Base-by-base conservation (phyloP, 2,329 filamentous ascomycete species). In the Pseudomassariella vexata region DNA sequence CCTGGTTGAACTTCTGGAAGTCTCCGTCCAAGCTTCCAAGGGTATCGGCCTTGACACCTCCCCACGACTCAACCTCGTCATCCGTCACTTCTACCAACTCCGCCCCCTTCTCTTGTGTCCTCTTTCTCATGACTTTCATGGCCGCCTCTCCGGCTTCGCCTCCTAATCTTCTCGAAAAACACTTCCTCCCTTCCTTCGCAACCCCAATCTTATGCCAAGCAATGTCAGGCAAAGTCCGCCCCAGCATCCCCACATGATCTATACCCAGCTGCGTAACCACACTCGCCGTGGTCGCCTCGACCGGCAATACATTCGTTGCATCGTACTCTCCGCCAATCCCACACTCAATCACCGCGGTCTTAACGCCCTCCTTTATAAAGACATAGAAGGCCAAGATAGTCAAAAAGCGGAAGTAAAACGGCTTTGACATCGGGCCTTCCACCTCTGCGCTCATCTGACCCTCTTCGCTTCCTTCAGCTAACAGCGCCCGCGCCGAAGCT, bases 241-340 rank as follows among this genome's bases (percentile, higher is more conserved):
- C 89, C 21, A 95, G 66, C 70, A 94, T 79, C 5, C 73, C 77
- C 1, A 82, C 79, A 56, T 95, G 89, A 48, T 95, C 89, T 38
- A 95, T 82, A 4, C 86, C 88, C 25, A 95, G 57, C 48, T 82
- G 87, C 14, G 87, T 81, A 22, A 95, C 79, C 1, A 82, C 84
- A 1, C 79, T 74, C 2, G 79, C 81, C 6, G 75, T 79, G 1
- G 88, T 82, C 9, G 74, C 69, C 9, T 70, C 65, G 0, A 61
- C 34, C 0, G 68, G 67, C 5, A 98, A 59, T 15, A 96, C 74
- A 50, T 96, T 96, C 8, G 92, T 98, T 18, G 84, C 83, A 52
- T 96, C 90, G 49, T 88, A 88, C 60, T 95, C 86, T 29, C 89
- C 92, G 11, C 92, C 92, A 41, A 96, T 94, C 1, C 92, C 92